Evolutionary conservation across 306 rosid species (phyloP).

Genomic region (Rubus idaeus): DNA sequence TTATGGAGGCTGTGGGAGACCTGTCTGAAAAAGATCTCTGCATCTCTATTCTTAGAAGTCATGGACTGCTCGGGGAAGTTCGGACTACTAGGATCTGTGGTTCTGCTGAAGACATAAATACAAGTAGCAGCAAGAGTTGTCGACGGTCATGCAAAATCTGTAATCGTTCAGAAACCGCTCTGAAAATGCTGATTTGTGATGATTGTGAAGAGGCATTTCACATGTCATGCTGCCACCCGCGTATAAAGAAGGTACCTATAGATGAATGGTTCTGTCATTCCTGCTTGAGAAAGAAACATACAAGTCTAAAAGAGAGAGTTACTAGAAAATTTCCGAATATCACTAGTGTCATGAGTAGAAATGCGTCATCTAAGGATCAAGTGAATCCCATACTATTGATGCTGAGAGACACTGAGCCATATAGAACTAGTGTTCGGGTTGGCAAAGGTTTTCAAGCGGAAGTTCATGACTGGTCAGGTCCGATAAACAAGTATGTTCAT

Average conservation of each 20-base stretch:
- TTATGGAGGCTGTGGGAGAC: conserved; percentile 46
- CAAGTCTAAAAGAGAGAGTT: conserved; percentile 48
- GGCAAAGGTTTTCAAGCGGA: conserved; percentile 97
- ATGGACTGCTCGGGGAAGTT: conserved; percentile 54
- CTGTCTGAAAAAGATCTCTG: conserved; percentile 73
- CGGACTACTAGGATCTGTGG: conserved; percentile 27
- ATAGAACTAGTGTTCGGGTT: conserved; percentile 61
- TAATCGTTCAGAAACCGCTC: conserved; percentile 45
- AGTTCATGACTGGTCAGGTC: conserved; percentile 78
- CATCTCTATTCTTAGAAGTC: conserved; percentile 62
- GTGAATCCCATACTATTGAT: conserved; percentile 51
- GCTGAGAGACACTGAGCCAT: conserved; percentile 58
- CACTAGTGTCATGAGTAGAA: conserved; percentile 43
- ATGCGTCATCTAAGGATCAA: conserved; percentile 47
- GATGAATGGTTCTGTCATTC: conserved; percentile 96
- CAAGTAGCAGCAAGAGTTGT: conserved; percentile 37
- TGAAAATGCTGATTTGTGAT: conserved; percentile 82
- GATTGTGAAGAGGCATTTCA: conserved; percentile 87
- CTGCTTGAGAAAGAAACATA: conserved; percentile 59
- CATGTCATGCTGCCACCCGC: conserved; percentile 62
- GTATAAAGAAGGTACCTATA: conserved; percentile 48
- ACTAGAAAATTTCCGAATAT: conserved; percentile 40
- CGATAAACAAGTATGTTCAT: conserved; percentile 52
- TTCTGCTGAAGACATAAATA: conserved; percentile 35
- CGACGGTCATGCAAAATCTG: conserved; percentile 71